Evolutionary conservation across 805 yeast species (phyloP), one percentile per base, ranked within the genome.

Genomic region (Brettanomyces anomalus): DNA sequence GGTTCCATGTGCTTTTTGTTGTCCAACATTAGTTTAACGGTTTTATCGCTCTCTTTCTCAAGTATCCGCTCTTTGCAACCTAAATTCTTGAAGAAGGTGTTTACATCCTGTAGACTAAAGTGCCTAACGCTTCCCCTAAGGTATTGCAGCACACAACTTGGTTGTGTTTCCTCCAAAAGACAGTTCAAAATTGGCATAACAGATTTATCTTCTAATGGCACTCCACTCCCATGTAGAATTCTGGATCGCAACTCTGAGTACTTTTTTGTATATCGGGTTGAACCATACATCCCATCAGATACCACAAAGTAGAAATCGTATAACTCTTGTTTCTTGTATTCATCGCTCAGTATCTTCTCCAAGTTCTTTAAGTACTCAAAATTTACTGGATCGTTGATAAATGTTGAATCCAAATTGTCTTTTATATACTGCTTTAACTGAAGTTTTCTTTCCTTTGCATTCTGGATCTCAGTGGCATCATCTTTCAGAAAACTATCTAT

Each of bases 401-500:
- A 37, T 5, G 21, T 10, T n/a, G 10, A 21, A 37, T 24, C 34
- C 17, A 37, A 17, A 10, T 28, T 15, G 13, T 37, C 21, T 33
- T 28, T 28, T n/a, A 37, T 24, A 13, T 26, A 16, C 14, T 10
- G 19, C 16, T 3, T 16, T 8, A 17, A 28, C 36, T n/a, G 39
- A 33, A n/a, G 36, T 43, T 30, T 33, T 37, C 5, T 38, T 42
- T 13, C 37, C 43, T 41, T 21, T 40, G 37, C 20, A 40, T 34
- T 8, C 24, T 33, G 8, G 41, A 14, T 40, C 10, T 43, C 48
- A 11, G 21, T 19, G 39, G 38, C 42, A 24, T 49, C 52, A 13
- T 36, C 24, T 24, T 45, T 43, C 10, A 50, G 33, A 46, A 49
- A 28, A 18, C 36, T 36, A 10, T 50, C 53, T 8, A 52, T 48